Evolutionary conservation across 257 asterid genomes (phyloP).

Genomic region (Cordia subcordata): DNA sequence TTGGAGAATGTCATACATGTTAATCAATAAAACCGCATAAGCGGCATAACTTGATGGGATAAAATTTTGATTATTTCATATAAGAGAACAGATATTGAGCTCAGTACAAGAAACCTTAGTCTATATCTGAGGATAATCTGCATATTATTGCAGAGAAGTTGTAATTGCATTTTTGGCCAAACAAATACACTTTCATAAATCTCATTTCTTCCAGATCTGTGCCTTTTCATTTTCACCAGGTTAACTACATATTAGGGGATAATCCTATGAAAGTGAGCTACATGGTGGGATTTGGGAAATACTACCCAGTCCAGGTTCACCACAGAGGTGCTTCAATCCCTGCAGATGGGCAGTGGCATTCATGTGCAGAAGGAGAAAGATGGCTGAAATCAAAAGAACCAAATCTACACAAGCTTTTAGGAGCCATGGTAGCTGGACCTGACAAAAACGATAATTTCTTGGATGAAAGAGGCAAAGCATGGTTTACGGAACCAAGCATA

Average conservation of each 20-base stretch:
- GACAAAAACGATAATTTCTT: conserved; percentile 31
- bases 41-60: too few species aligned
- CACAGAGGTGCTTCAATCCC: conserved; percentile 66
- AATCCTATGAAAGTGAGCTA: conserved; percentile 58
- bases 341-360: conserved; percentile 25
- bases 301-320: conserved; percentile 41
- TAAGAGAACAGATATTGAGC: too few species aligned
- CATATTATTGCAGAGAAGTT: too few species aligned
- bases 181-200: not conserved
- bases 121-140: too few species aligned
- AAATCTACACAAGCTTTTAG: conserved; percentile 39
- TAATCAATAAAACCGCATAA: too few species aligned
- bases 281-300: conserved; percentile 45
- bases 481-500: conserved; percentile 49
- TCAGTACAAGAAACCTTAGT: too few species aligned
- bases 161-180: not conserved
- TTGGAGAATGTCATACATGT: too few species aligned
- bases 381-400: conserved; percentile 24
- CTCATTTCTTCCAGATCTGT: not conserved
- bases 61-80: too few species aligned
- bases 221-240: conserved; percentile 20
- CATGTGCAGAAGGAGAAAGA: conserved; percentile 36
- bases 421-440: conserved; percentile 65
- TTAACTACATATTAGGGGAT: conserved; percentile 52
- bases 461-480: conserved; percentile 34